A percentile compares a stretch with the other conserved stretches of the same genome.
Conservation (phyloP, 208 protist genomes). For the Blechomonas ayalai region DNA sequence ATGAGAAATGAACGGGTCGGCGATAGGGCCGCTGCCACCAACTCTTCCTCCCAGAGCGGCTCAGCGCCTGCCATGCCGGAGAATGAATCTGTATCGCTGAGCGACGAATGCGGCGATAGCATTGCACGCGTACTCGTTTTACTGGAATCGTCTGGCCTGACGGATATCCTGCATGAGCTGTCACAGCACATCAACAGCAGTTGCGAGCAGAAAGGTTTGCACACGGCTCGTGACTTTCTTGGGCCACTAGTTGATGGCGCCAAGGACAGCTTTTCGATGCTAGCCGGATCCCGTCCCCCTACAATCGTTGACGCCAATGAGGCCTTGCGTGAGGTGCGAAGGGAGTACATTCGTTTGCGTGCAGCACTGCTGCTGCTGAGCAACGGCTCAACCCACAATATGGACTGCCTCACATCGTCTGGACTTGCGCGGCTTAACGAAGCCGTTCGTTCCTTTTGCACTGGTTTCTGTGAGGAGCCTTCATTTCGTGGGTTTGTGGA, state of each 20-base stretch:
- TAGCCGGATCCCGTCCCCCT: too few relatives aligned
- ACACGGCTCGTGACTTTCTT: slow-evolving; percentile 5
- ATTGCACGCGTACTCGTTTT: too few relatives aligned
- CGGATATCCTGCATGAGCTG: too few relatives aligned
- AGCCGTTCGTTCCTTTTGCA: slow-evolving; percentile 16
- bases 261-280: too few relatives aligned
- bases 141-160: too few relatives aligned
- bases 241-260: slow-evolving; percentile 2
- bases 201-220: slow-evolving; percentile 3
- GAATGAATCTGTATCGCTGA: too few relatives aligned
- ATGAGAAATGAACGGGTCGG: too few relatives aligned
- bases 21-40: too few relatives aligned
- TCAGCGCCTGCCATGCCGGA: too few relatives aligned
- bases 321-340: slow-evolving; percentile 39
- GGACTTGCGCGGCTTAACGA: slow-evolving; percentile 21
- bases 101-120: too few relatives aligned
- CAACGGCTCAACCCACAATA: slow-evolving; percentile 34
- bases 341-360: slow-evolving; percentile 43
- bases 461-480: slow-evolving; percentile 15
- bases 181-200: too few relatives aligned
- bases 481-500: slow-evolving; percentile 22
- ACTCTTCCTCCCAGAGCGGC: too few relatives aligned
- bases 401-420: slow-evolving; percentile 33
- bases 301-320: slow-evolving; percentile 22
- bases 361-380: slow-evolving; percentile 29